Percentiles rank a stretch among this genome's conserved stretches.
Evolutionary conservation across 106 monocot species (phyloP).

Genomic region (Dendrobium catenatum): DNA sequence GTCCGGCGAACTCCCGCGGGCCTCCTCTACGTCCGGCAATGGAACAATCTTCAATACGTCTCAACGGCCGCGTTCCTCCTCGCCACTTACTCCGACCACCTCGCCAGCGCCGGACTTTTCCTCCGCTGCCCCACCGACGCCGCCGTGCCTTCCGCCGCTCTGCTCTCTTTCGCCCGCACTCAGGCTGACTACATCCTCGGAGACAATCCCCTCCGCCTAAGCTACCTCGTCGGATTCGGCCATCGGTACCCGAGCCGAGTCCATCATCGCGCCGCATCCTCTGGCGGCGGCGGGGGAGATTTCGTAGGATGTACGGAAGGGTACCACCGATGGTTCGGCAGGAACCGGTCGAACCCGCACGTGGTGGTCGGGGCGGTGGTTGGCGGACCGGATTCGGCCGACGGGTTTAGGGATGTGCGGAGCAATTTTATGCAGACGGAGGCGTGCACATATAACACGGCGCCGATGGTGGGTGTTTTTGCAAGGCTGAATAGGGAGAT

Average conservation of each 20-base stretch:
- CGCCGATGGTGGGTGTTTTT: constrained; percentile 48
- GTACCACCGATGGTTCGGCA: constrained; percentile 44
- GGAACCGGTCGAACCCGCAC: constrained; percentile 40
- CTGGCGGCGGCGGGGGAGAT: constrained; percentile 17
- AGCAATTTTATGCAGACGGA: constrained; percentile 61
- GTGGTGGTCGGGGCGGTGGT: constrained; percentile 47
- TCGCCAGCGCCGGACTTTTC: not conserved
- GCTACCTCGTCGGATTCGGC: constrained; percentile 56
- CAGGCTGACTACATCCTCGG: constrained; percentile 60
- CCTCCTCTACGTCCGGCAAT: constrained; percentile 39
- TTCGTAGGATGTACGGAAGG: constrained; percentile 60
- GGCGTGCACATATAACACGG: constrained; percentile 67
- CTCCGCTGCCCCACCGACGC: constrained; percentile 20
- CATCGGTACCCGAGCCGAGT: constrained; percentile 30
- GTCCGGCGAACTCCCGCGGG: constrained; percentile 36
- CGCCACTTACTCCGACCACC: constrained; percentile 43
- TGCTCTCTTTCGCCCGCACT: constrained; percentile 24
- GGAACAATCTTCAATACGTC: constrained; percentile 75
- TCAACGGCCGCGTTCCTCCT: constrained; percentile 39
- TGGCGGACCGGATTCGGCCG: constrained; percentile 41
- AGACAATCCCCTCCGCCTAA: constrained; percentile 30
- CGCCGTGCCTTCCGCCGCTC: not conserved
- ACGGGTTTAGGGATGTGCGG: constrained; percentile 38
- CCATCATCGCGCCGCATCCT: constrained; percentile 58
- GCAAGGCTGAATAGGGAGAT: constrained; percentile 22